Conservation (phyloP, 306 rosid species). For the Acacia acuminata region DNA sequence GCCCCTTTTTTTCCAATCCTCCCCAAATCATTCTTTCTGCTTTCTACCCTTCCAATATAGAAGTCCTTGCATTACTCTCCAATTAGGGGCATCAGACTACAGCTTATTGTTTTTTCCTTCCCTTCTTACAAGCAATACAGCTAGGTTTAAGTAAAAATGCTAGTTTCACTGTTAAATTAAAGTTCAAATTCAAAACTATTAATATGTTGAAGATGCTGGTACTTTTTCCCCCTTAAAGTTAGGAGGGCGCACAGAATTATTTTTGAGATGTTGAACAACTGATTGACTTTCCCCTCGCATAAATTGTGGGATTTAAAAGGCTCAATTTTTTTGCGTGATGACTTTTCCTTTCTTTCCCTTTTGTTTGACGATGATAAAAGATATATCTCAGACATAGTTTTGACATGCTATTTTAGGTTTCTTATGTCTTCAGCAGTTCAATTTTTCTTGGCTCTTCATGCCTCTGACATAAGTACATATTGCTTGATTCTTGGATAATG, state of each 20-base stretch:
- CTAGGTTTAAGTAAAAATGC: constrained; percentile 23
- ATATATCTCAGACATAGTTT: constrained; percentile 8
- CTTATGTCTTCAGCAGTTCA: constrained; percentile 21
- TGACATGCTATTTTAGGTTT: constrained; percentile 17
- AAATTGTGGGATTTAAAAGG: neutral
- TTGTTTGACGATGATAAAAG: neutral
- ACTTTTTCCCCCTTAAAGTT: neutral
- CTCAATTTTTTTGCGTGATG: neutral
- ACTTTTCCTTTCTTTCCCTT: neutral
- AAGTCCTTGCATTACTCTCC: constrained; percentile 12
- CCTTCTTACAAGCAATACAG: neutral
- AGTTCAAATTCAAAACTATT: neutral
- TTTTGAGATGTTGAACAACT: neutral
- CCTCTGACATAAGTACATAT: neutral
- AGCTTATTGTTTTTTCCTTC: neutral
- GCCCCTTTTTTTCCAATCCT: neutral
- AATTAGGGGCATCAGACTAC: constrained; percentile 3
- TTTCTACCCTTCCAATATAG: neutral
- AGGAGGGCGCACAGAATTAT: neutral
- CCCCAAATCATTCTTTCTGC: neutral
- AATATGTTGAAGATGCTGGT: neutral
- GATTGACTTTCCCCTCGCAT: neutral
- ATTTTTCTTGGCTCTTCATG: neutral
- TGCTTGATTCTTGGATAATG: constrained; percentile 11
- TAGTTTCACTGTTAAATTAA: constrained; percentile 11